Percentiles rank a stretch among this genome's conserved stretches.
Evolutionary conservation across 2,329 filamentous ascomycete genomes (phyloP).

Genomic region (Venturia carpophila): DNA sequence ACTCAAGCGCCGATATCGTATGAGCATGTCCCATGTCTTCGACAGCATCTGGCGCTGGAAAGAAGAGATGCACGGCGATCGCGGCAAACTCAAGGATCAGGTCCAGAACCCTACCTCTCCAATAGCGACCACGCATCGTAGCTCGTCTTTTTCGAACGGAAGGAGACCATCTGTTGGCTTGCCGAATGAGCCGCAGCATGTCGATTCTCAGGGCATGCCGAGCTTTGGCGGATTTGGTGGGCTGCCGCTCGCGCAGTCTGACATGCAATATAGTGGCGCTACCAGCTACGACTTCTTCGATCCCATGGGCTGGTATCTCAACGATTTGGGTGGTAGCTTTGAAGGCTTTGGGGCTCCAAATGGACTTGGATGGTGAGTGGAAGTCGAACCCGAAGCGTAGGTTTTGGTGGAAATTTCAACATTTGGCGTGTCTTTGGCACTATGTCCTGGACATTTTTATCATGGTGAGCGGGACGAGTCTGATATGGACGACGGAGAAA

Average conservation of each 20-base stretch:
- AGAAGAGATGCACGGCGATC: conserved; percentile 54
- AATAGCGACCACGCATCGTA: conserved; percentile 60
- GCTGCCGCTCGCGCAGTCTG: conserved; percentile 27
- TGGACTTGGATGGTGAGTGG: conserved; percentile 5
- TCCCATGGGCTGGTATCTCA: conserved; percentile 87
- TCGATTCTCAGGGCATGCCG: conserved; percentile 20
- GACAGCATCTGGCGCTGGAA: conserved; percentile 83
- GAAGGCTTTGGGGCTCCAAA: not conserved
- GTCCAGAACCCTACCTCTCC: conserved; percentile 82
- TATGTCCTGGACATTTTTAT: not conserved
- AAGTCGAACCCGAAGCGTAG: not conserved
- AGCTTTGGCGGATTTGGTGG: conserved; percentile 26
- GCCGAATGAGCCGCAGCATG: conserved; percentile 15
- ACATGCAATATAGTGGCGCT: conserved; percentile 29
- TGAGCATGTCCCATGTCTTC: conserved; percentile 79
- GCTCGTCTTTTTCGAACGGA: conserved; percentile 36
- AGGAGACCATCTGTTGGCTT: conserved; percentile 24
- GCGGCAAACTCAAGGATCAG: conserved; percentile 47
- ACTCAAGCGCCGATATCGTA: conserved; percentile 72
- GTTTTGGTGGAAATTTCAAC: not conserved
- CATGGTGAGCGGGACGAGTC: not conserved
- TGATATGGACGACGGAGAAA: not conserved
- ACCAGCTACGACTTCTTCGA: conserved; percentile 66
- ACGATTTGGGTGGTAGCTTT: conserved; percentile 50
- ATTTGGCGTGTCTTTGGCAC: not conserved